These are phyloP conservation scores for Euphorbia tirucalli DNA, from an alignment of 345 rosid genomes.

Conservation along the genomic window DNA sequence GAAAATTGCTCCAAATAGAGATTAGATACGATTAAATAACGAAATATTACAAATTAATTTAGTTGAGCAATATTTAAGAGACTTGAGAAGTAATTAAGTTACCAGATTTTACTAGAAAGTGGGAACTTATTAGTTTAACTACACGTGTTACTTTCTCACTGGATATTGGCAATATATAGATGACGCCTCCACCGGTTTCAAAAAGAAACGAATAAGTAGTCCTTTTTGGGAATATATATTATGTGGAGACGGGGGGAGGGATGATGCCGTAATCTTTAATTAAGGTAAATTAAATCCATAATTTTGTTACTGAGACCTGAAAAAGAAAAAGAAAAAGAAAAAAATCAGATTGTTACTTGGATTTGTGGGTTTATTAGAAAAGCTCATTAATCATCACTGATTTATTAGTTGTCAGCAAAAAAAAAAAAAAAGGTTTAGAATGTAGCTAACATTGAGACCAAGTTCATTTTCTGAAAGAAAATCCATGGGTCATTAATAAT, in stretches of 20 bases:
- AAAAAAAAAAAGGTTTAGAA: no score
- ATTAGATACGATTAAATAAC: not conserved
- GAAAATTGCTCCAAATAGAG: not conserved
- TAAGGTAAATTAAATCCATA: not conserved
- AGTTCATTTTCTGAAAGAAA: no score
- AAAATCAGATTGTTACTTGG: no score
- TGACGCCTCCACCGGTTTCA: constrained; percentile 5
- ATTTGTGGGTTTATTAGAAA: no score
- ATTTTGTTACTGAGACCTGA: no score
- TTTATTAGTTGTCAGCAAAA: no score
- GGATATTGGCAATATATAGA: not conserved
- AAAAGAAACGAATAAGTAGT: not conserved
- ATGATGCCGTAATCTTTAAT: not conserved
- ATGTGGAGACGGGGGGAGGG: not conserved
- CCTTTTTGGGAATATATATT: not conserved
- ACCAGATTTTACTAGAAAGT: not conserved
- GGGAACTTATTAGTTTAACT: not conserved
- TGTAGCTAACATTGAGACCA: no score
- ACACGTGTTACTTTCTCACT: not conserved
- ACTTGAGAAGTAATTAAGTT: no score
- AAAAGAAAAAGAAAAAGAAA: no score
- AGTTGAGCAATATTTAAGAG: not conserved
- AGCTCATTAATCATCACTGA: no score
- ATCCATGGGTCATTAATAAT: no score
- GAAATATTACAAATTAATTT: not conserved